Conservation (phyloP, 2,329 filamentous ascomycete species). For the Verticillium nonalfalfae region DNA sequence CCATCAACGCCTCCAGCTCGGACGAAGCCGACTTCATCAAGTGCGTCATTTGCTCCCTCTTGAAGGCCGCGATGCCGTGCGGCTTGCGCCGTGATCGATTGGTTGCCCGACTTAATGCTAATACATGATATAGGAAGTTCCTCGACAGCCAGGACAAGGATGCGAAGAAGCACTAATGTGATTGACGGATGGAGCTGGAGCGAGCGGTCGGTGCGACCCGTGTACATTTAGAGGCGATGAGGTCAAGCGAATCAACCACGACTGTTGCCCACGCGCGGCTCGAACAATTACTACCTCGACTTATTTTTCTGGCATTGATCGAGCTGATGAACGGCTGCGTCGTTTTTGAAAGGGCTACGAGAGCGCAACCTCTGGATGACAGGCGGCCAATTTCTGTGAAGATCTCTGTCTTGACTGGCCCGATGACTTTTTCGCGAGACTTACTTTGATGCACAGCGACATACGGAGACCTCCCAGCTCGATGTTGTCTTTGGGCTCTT, state of each 20-base stretch:
- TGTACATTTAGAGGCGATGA: slow-evolving; percentile 19
- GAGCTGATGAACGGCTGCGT: background rate
- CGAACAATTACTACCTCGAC: background rate
- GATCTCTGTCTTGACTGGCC: no score
- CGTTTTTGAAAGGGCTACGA: background rate
- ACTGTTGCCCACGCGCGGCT: background rate
- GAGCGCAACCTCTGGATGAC: background rate
- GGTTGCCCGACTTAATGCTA: background rate
- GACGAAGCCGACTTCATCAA: slow-evolving; percentile 62
- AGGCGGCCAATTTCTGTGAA: no score
- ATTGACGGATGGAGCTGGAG: slow-evolving; percentile 2
- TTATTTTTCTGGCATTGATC: background rate
- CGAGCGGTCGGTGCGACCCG: slow-evolving; percentile 8
- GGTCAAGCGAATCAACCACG: background rate
- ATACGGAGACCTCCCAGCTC: no score
- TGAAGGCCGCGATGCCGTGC: slow-evolving; percentile 2
- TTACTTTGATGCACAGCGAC: no score
- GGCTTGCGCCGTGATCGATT: slow-evolving; percentile 3
- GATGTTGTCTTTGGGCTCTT: no score
- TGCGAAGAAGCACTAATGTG: slow-evolving; percentile 31
- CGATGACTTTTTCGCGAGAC: no score
- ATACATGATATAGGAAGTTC: slow-evolving; percentile 33
- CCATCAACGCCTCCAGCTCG: slow-evolving; percentile 55
- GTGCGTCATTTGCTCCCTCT: slow-evolving; percentile 29
- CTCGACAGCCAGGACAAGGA: slow-evolving; percentile 37